Evolutionary conservation across 73 alveolate genomes (phyloP).

Genomic region (Symbiodinium natans): DNA sequence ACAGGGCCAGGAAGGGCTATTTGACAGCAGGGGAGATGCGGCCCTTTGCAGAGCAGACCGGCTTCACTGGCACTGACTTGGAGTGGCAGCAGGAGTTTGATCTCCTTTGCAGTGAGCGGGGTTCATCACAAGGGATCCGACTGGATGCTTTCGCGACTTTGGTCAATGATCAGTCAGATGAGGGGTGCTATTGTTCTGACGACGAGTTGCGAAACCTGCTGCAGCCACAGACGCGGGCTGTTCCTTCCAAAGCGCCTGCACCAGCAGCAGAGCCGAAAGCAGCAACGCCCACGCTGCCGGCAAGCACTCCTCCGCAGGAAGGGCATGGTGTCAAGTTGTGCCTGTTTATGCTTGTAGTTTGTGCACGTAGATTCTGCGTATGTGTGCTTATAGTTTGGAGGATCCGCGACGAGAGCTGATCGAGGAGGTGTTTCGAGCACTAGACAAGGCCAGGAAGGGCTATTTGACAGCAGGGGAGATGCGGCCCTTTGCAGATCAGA

Average conservation of each 20-base stretch:
- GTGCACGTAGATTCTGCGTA: background rate
- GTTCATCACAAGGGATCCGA: background rate
- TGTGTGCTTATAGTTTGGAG: no score
- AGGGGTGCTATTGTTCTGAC: conserved; percentile 23
- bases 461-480: conserved; percentile 18
- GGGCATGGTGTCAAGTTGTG: no score
- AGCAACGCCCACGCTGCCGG: no score
- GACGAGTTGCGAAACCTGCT: background rate
- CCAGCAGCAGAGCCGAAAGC: no score
- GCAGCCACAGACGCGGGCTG: background rate
- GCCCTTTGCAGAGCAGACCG: conserved; percentile 47
- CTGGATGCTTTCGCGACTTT: background rate
- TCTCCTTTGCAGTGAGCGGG: background rate
- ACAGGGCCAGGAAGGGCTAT: background rate
- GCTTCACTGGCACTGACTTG: background rate
- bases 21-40: conserved; percentile 23
- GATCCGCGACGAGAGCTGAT: background rate
- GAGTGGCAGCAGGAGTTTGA: conserved; percentile 57
- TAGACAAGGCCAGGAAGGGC: conserved; percentile 15
- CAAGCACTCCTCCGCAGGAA: no score
- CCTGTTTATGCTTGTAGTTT: no score
- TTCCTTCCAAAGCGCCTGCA: no score
- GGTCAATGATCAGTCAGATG: conserved; percentile 2
- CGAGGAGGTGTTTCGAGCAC: background rate
- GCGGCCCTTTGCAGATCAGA: conserved; percentile 45